phyloP scores from a whole-genome alignment of 2,329 filamentous ascomycete genomes.

The Pestalotiopsis sp. region DNA sequence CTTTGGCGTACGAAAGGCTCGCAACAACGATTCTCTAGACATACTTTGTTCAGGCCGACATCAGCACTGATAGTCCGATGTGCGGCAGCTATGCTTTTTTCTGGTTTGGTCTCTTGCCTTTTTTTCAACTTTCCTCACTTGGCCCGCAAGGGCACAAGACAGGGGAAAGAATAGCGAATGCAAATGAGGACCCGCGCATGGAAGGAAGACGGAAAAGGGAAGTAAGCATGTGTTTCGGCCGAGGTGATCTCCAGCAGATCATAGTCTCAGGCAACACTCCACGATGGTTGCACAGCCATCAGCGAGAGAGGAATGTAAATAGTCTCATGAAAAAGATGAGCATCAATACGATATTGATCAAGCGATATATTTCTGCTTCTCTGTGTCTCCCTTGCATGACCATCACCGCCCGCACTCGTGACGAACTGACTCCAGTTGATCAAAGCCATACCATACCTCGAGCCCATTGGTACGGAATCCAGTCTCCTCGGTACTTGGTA shows the following conservation, averaged over 20 bases:
- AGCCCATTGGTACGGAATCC: too few species aligned
- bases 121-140: neutral
- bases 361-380: too few species aligned
- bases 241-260: neutral
- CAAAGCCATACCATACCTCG: too few species aligned
- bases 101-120: neutral
- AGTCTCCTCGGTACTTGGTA: too few species aligned
- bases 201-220: neutral
- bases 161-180: neutral
- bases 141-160: neutral
- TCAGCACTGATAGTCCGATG: neutral
- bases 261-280: too few species aligned
- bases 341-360: too few species aligned
- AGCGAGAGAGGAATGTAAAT: too few species aligned
- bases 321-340: too few species aligned
- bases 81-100: neutral
- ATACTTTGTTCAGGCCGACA: neutral
- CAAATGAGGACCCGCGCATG: neutral
- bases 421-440: too few species aligned
- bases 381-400: too few species aligned
- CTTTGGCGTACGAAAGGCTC: neutral
- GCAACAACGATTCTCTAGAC: conserved; percentile 3
- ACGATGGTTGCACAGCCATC: too few species aligned
- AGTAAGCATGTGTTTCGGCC: neutral
- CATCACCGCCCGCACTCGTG: too few species aligned